Base-by-base conservation (phyloP, 306 rosid species). In the Acmispon strigosus region DNA sequence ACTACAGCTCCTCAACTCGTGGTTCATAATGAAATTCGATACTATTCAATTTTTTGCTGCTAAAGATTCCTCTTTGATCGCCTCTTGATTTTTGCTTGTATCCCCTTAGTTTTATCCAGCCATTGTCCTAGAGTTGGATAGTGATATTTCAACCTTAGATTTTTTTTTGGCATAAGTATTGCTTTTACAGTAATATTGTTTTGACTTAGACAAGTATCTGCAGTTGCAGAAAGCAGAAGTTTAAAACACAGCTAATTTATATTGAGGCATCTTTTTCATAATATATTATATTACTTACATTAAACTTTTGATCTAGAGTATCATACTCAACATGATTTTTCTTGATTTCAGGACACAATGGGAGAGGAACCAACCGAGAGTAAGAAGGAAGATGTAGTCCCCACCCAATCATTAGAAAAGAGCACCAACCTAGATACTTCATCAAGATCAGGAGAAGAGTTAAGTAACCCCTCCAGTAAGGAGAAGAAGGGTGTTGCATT, bases 321-420 rank as follows among this genome's bases (percentile, higher is more conserved):
- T 48, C 64, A 29, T 41, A 58, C 60, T 59, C 8, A 58, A 15
- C 45, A 1, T 5, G 3, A 2, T 16, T 44, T 73, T 54, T 79
- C 15, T 9, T 69, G 64, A 45, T 59, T 69, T n/a, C 76, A 80
- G 96, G 90, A 76, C 72, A 47, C 73, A 42, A 47, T 80, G 78
- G 84, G 56, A 58, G 75, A 82, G 64, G 80, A 84, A 57, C 16
- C 53, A 63, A 18, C 36, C 10, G 72, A 15, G 62, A 44, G 48
- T 64, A 41, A 57, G 76, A 69, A 66, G 80, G 74, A 80, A 70
- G 77, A 55, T 3, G 45, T 34, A 36, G 8, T 69, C 42, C 68
- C 45, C 34, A 32, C 54, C 18, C 66, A 66, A 66, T 50, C 52
- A 15, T 51, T 70, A 7, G 60, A 67, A 42, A 68, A 62, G 62